Base-by-base conservation (phyloP, 371 early-diverging fungal species). In the Gilbertella persicaria region DNA sequence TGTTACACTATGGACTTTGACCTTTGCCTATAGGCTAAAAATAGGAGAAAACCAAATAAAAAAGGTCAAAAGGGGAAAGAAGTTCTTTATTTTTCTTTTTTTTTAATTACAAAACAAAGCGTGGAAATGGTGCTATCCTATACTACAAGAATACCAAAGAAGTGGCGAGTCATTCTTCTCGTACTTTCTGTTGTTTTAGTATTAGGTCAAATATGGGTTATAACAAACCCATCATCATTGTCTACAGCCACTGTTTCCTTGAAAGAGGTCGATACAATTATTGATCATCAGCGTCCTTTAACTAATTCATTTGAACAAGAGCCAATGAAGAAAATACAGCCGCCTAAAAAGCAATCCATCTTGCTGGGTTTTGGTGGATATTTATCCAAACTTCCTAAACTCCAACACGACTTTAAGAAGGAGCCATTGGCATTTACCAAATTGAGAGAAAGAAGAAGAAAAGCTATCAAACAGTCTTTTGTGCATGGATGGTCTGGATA, bases 401-500 rank as follows among this genome's bases (percentile, higher is more conserved):
- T 65, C 3, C 65, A 65, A 49, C 48, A 65, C 23, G n/a, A 47
- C 9, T 65, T 65, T 37, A 39, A 48, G 0, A 38, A 53, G 16
- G 65, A 65, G 17, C 65, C 56, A 21, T 2, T 21, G 5, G 60
- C 43, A 44, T 56, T 49, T 45, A 55, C 65, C 23, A 39, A 38
- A 2, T 14, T 52, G 5, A 42, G 60, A 45, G 65, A 60, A 23
- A 42, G 19, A 35, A 52, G 60, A 55, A 48, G 57, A 42, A 26
- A 10, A 21, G 55, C 58, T 0, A 40, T 65, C 6, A 65, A 60
- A 21, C 39, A 47, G 20, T 49, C 65, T 0, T 78, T 82, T 49
- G 42, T 60, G 14, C 79, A 87, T 52, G 86, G 87, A 13, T 94
- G 90, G 90, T 64, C 69, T 5, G 90, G 90, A 2, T 94, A 94